A percentile compares a stretch with the other conserved stretches of the same genome.
These are phyloP conservation scores for Curvularia spicifera DNA, from an alignment of 2,329 filamentous ascomycete genomes.

Conservation along the genomic window DNA sequence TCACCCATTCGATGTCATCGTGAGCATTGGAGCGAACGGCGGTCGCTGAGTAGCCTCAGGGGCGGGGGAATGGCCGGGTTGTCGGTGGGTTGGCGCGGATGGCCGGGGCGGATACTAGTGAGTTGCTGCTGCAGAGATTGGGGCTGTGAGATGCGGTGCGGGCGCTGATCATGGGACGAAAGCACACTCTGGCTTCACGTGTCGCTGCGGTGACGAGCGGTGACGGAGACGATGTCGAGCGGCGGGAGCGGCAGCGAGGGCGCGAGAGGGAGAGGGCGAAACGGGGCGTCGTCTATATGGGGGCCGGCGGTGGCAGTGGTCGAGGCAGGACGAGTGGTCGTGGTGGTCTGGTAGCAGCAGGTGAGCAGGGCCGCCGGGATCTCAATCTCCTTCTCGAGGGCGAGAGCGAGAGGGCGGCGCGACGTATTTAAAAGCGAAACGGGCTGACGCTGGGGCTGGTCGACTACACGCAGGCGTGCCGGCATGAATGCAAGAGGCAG, in stretches of 20 bases:
- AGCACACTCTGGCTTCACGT: neutral
- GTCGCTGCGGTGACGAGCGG: neutral
- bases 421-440: slow-evolving; percentile 37
- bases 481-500: slow-evolving; percentile 22
- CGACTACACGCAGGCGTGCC: slow-evolving; percentile 22
- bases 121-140: slow-evolving; percentile 5
- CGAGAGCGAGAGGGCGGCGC: slow-evolving; percentile 25
- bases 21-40: slow-evolving; percentile 50
- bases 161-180: slow-evolving; percentile 18
- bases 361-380: slow-evolving; percentile 21
- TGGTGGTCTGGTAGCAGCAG: neutral
- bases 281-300: slow-evolving; percentile 1
- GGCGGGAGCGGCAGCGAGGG: neutral
- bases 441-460: slow-evolving; percentile 28
- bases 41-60: slow-evolving; percentile 17
- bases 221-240: too few relatives aligned
- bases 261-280: neutral
- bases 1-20: slow-evolving; percentile 54
- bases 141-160: slow-evolving; percentile 15
- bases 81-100: neutral
- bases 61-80: neutral
- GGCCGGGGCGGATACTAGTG: slow-evolving; percentile 7
- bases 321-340: too few relatives aligned
- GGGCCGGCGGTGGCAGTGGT: too few relatives aligned
- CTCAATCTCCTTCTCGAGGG: slow-evolving; percentile 30